These are phyloP conservation scores for Lactuca sativa DNA, from an alignment of 129 eudicot species.

Conservation along the genomic window DNA sequence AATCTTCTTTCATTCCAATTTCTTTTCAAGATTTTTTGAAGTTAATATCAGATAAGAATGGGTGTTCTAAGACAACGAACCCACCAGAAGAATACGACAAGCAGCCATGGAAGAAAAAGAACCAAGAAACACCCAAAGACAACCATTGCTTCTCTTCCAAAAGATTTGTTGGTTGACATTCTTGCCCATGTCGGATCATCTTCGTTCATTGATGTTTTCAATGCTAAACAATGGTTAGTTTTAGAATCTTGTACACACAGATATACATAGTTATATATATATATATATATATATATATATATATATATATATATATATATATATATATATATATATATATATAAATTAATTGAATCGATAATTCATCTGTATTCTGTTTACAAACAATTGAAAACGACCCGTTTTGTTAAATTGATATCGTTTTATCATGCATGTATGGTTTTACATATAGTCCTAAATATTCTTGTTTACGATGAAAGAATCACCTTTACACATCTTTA, in stretches of 20 bases:
- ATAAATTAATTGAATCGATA: too few species aligned
- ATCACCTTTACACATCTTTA: too few species aligned
- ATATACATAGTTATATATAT: too few species aligned
- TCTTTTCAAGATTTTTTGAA: background rate
- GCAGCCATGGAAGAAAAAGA: background rate
- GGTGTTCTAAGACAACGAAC: background rate
- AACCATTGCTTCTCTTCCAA: background rate
- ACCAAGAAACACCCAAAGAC: background rate
- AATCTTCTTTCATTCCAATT: background rate
- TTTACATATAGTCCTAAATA: too few species aligned
- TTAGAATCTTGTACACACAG: background rate
- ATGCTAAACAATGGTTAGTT: background rate
- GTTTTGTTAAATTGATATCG: too few species aligned
- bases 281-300: too few species aligned
- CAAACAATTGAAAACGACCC: too few species aligned
- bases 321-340: too few species aligned
- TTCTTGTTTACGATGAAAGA: too few species aligned
- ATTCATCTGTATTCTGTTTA: too few species aligned
- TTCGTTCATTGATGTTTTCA: background rate
- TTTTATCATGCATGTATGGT: too few species aligned
- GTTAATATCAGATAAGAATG: background rate
- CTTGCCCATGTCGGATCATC: background rate
- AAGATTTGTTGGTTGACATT: background rate
- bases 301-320: too few species aligned
- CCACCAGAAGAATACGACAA: background rate